phyloP scores from a whole-genome alignment of 371 early-diverging fungal genomes.

The Saksenaea oblongispora region DNA sequence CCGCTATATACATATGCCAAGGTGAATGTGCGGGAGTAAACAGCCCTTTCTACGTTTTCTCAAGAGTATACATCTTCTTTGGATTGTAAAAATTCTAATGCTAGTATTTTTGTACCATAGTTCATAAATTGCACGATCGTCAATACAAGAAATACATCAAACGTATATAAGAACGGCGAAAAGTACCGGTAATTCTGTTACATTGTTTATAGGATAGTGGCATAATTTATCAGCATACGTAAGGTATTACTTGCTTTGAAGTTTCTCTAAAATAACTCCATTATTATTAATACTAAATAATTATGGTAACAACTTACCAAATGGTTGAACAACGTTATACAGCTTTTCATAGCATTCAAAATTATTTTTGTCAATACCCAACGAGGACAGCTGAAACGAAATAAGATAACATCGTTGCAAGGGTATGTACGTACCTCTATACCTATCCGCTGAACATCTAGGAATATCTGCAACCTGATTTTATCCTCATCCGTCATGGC shows the following conservation, averaged over 20 bases:
- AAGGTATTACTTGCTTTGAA: not conserved
- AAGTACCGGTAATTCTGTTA: not conserved
- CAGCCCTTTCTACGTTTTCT: too few species aligned
- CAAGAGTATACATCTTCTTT: too few species aligned
- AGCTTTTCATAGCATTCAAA: constrained; percentile 16
- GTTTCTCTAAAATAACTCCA: not conserved
- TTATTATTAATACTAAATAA: not conserved
- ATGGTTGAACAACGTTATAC: constrained; percentile 22
- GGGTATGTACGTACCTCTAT: constrained; percentile 41
- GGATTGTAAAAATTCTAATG: too few species aligned
- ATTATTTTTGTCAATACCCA: constrained; percentile 13
- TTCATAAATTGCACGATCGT: too few species aligned
- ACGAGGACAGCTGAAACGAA: constrained; percentile 6
- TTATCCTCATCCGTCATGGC: constrained; percentile 56
- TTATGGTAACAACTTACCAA: constrained; percentile 12
- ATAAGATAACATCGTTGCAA: not conserved
- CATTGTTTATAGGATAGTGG: not conserved
- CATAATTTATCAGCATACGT: not conserved
- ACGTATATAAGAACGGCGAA: not conserved
- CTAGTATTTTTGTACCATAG: too few species aligned
- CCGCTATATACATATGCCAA: too few species aligned
- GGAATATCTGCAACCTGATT: constrained; percentile 55
- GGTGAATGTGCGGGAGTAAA: too few species aligned
- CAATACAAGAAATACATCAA: not conserved
- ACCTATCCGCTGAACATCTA: constrained; percentile 57